A percentile compares a stretch with the other conserved stretches of the same genome.
phyloP scores from a whole-genome alignment of 805 yeast genomes.

The Yarrowia osloensis region DNA sequence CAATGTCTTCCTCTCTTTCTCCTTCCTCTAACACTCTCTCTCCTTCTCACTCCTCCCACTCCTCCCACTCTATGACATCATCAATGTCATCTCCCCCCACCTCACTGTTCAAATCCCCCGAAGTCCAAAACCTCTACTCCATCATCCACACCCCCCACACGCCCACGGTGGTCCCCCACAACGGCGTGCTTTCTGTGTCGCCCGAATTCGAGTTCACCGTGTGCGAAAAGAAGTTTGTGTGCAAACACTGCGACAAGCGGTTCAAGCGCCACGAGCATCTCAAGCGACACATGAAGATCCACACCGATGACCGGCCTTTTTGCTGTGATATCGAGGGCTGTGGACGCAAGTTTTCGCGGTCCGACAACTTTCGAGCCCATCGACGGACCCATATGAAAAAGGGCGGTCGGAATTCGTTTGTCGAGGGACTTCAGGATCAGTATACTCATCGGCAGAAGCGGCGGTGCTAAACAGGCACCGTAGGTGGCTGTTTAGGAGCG shows the following conservation, averaged over 20 bases:
- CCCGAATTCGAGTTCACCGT: slow-evolving; percentile 30
- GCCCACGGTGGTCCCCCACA: slow-evolving; percentile 26
- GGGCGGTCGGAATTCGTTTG: slow-evolving; percentile 47
- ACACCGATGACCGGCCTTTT: slow-evolving; percentile 78
- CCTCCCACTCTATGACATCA: too few species aligned
- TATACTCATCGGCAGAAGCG: slow-evolving; percentile 24
- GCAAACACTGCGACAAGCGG: slow-evolving; percentile 44
- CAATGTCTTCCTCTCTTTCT: too few species aligned
- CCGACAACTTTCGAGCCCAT: slow-evolving; percentile 81
- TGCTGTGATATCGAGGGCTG: slow-evolving; percentile 59
- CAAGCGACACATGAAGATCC: slow-evolving; percentile 66
- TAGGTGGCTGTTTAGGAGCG: too few species aligned
- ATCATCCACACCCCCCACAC: slow-evolving; percentile 30
- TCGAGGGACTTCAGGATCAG: slow-evolving; percentile 42
- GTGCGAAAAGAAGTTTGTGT: slow-evolving; percentile 39
- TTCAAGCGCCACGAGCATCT: slow-evolving; percentile 49
- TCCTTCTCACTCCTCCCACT: too few species aligned
- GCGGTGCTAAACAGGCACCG: background rate
- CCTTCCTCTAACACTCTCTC: too few species aligned
- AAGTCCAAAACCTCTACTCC: slow-evolving; percentile 15
- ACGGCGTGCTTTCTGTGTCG: slow-evolving; percentile 17
- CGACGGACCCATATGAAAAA: slow-evolving; percentile 60
- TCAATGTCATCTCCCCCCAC: too few species aligned
- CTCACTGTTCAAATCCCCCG: slow-evolving; percentile 9
- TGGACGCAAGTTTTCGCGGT: slow-evolving; percentile 65